Evolutionary conservation across 768 basidiomycete genomes (phyloP).

Genomic region (Rhodotorula kratochvilovae): DNA sequence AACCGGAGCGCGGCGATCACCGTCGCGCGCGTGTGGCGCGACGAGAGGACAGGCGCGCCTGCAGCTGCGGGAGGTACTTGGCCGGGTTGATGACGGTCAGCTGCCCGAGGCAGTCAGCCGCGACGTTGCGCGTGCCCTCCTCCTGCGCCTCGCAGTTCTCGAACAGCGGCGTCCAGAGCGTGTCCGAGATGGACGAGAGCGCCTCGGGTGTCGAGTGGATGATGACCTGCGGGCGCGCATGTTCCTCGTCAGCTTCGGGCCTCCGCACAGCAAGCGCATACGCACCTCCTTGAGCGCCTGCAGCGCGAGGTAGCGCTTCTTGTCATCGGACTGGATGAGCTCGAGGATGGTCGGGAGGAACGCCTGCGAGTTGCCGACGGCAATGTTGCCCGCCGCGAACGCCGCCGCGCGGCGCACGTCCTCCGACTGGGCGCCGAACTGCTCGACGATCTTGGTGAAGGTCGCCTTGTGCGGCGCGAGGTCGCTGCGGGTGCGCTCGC

Average conservation of each 20-base stretch:
- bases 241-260: too few relatives aligned
- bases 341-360: constrained; percentile 72
- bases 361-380: constrained; percentile 81
- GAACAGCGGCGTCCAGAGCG: constrained; percentile 87
- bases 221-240: constrained; percentile 64
- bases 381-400: constrained; percentile 88
- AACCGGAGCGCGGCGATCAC: constrained; percentile 74
- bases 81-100: constrained; percentile 85
- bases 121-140: constrained; percentile 87
- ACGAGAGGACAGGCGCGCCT: constrained; percentile 50
- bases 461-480: constrained; percentile 75
- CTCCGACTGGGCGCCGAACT: constrained; percentile 73
- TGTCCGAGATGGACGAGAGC: constrained; percentile 77
- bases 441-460: constrained; percentile 67
- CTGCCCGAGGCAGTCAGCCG: constrained; percentile 93
- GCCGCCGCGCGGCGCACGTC: constrained; percentile 86
- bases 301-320: constrained; percentile 75
- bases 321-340: constrained; percentile 62
- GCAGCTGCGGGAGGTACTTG: constrained; percentile 85
- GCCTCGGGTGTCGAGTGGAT: constrained; percentile 81
- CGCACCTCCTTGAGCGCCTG: constrained; percentile 88
- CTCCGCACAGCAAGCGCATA: too few relatives aligned
- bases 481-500: constrained; percentile 55
- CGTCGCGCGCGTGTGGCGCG: constrained; percentile 40
- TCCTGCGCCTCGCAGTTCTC: constrained; percentile 73